Conservation (phyloP, 139 green algal genomes). For the Coelastrella sp. region DNA sequence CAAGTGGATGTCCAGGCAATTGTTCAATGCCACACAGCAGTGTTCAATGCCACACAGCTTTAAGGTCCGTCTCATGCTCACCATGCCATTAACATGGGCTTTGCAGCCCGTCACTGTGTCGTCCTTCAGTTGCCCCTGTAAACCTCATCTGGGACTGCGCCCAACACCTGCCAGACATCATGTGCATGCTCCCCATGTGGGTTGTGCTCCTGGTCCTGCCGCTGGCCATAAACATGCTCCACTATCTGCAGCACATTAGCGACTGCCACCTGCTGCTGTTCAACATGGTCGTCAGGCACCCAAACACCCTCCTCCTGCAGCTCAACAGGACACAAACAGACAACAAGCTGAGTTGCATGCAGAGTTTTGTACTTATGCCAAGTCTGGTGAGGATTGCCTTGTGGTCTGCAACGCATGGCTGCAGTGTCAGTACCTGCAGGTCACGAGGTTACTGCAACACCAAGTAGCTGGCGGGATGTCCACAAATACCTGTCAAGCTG, state of each 20-base stretch:
- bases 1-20: too few species aligned
- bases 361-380: neutral
- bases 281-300: constrained; percentile 21
- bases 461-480: neutral
- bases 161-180: constrained; percentile 51
- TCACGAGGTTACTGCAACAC: neutral
- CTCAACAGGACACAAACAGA: neutral
- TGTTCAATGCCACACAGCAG: too few species aligned
- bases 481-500: too few species aligned
- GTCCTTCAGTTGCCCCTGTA: neutral
- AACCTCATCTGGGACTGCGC: neutral
- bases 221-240: constrained; percentile 44
- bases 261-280: neutral
- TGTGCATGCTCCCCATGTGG: constrained; percentile 66
- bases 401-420: neutral
- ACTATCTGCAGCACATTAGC: constrained; percentile 32
- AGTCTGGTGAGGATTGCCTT: neutral
- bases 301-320: constrained; percentile 11
- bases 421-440: neutral
- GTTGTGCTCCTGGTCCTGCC: constrained; percentile 56
- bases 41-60: too few species aligned
- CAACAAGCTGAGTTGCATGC: neutral
- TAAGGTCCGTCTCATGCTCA: too few species aligned
- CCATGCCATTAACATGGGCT: too few species aligned
- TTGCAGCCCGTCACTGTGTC: too few species aligned